Percentiles rank a stretch among this genome's conserved stretches.
Conservation (phyloP, 1,284 basidiomycete species). For the Tylopilus sp. region DNA sequence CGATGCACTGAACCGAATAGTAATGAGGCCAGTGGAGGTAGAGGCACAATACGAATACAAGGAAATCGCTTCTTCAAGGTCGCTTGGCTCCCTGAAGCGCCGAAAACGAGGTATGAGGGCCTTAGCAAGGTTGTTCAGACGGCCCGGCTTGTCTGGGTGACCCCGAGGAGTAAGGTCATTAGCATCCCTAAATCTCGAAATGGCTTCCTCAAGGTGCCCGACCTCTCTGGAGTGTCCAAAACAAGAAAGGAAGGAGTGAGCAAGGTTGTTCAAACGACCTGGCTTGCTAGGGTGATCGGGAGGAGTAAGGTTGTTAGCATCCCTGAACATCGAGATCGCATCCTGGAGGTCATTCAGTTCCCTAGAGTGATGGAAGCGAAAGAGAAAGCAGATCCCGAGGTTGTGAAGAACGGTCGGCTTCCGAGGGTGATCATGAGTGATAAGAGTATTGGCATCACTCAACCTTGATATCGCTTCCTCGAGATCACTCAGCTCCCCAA, state of each 20-base stretch:
- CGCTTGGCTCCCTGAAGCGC: not conserved
- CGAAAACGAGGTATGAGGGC: not conserved
- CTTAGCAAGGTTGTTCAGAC: not conserved
- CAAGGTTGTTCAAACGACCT: not conserved
- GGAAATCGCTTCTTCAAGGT: not conserved
- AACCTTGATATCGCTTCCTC: slow-evolving; percentile 6
- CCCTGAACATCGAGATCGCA: too few relatives aligned
- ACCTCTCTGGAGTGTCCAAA: not conserved
- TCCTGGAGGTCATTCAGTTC: too few relatives aligned
- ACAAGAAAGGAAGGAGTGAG: not conserved
- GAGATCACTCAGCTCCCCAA: not conserved
- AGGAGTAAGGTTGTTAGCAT: too few relatives aligned
- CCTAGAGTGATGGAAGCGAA: too few relatives aligned
- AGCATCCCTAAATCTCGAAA: not conserved
- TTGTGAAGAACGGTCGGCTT: not conserved
- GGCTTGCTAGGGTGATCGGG: not conserved
- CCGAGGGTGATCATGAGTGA: not conserved
- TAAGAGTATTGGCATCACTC: not conserved
- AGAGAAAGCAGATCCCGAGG: not conserved
- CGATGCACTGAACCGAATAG: not conserved
- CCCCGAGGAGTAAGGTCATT: not conserved
- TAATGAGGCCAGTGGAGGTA: not conserved
- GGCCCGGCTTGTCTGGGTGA: not conserved
- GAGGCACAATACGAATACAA: not conserved
- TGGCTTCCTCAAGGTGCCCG: not conserved